Percentiles rank a stretch among this genome's conserved stretches.
Evolutionary conservation across 352 stramenopile genomes (phyloP).

Genomic region (Phytophthora rubi): DNA sequence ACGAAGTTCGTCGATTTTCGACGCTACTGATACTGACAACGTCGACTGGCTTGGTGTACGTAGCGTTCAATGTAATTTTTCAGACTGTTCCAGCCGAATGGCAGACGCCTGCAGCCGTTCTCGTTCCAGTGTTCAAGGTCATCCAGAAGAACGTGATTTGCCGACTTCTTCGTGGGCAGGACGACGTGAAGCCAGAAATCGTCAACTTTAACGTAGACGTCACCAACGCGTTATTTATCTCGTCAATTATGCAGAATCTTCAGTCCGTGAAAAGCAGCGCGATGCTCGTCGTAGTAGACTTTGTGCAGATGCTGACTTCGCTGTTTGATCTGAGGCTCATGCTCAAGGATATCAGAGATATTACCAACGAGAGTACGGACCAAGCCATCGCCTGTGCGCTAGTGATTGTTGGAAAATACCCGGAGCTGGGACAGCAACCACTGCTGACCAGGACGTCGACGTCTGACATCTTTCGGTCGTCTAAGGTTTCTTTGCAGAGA

Average conservation of each 20-base stretch:
- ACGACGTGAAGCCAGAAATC: conserved; percentile 43
- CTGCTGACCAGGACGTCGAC: conserved; percentile 2
- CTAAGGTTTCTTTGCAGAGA: conserved; percentile 2
- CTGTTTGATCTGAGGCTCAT: conserved; percentile 30
- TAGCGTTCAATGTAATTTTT: conserved; percentile 20
- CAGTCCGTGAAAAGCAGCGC: conserved; percentile 32
- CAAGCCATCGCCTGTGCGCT: conserved; percentile 18
- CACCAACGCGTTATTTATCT: conserved; percentile 52
- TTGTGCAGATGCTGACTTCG: conserved; percentile 34
- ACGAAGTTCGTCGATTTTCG: conserved; percentile 23
- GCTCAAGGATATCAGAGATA: conserved; percentile 18
- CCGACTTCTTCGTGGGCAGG: conserved; percentile 17
- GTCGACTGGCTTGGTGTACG: conserved; percentile 5
- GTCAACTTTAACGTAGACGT: conserved; percentile 58
- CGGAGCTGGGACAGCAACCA: conserved; percentile 10
- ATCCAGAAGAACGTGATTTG: conserved; percentile 22
- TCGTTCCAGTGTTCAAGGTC: conserved; percentile 22
- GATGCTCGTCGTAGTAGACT: conserved; percentile 41
- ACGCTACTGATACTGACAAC: conserved; percentile 14
- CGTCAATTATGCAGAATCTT: conserved; percentile 43
- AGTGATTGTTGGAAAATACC: conserved; percentile 13
- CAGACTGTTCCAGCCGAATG: conserved; percentile 10
- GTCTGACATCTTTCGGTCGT: conserved; percentile 12
- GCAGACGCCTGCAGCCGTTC: conserved; percentile 9
- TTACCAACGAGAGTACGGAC: conserved; percentile 8